Evolutionary conservation across 2,329 filamentous ascomycete genomes (phyloP).

Genomic region (Microdochium paspali): DNA sequence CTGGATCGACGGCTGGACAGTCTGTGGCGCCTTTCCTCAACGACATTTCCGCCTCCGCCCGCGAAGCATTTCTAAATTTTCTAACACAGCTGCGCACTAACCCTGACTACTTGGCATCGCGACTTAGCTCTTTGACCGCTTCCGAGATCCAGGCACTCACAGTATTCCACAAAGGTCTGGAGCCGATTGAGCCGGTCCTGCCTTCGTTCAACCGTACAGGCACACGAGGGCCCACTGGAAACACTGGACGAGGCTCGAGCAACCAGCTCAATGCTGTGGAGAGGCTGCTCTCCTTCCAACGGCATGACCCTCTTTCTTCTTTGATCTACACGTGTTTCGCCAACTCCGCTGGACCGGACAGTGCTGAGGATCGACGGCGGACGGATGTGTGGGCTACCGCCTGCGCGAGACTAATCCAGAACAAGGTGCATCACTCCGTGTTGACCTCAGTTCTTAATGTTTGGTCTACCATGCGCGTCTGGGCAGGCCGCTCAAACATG

Average conservation of each 20-base stretch:
- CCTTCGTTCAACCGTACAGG: slow-evolving; percentile 52
- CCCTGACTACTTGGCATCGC: slow-evolving; percentile 76
- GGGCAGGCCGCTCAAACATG: slow-evolving; percentile 82
- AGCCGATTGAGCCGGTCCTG: slow-evolving; percentile 76
- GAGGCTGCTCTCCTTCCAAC: slow-evolving; percentile 77
- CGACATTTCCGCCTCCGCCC: slow-evolving; percentile 65
- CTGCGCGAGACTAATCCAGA: slow-evolving; percentile 73
- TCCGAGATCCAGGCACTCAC: slow-evolving; percentile 71
- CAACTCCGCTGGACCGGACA: slow-evolving; percentile 73
- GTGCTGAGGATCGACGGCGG: slow-evolving; percentile 68
- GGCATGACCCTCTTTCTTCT: slow-evolving; percentile 76
- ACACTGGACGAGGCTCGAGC: slow-evolving; percentile 34
- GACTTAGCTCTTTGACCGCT: slow-evolving; percentile 66
- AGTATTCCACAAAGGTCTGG: slow-evolving; percentile 67
- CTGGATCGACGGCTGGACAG: slow-evolving; percentile 20
- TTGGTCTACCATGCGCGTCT: slow-evolving; percentile 79
- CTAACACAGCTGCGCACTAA: slow-evolving; percentile 76
- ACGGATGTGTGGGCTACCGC: slow-evolving; percentile 83
- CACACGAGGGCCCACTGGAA: slow-evolving; percentile 31
- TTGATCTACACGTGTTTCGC: slow-evolving; percentile 85
- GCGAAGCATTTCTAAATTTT: slow-evolving; percentile 70
- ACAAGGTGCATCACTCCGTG: slow-evolving; percentile 69
- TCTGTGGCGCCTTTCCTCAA: slow-evolving; percentile 50
- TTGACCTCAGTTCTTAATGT: slow-evolving; percentile 78
- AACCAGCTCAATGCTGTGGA: slow-evolving; percentile 60